Evolutionary conservation across 2,329 filamentous ascomycete species (phyloP).

Genomic region (Colletotrichum sublineola): DNA sequence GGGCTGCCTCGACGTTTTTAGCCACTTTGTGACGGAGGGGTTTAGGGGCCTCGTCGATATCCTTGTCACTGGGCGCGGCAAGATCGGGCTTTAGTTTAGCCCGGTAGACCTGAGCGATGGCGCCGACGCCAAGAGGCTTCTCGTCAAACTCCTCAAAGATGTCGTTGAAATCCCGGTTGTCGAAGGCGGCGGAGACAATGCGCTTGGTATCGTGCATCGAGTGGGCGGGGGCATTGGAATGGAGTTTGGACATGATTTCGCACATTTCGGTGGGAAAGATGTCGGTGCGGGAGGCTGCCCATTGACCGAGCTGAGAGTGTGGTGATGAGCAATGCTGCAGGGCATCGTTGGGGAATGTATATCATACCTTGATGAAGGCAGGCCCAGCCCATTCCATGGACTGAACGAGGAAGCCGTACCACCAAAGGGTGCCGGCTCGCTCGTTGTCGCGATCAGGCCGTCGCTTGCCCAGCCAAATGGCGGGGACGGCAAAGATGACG

Average conservation of each 20-base stretch:
- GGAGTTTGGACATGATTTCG: slow-evolving; percentile 90
- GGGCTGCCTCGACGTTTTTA: slow-evolving; percentile 85
- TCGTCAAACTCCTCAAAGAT: slow-evolving; percentile 98
- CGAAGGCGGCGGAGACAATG: slow-evolving; percentile 86
- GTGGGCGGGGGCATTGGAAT: slow-evolving; percentile 95
- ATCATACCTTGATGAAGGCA: slow-evolving; percentile 92
- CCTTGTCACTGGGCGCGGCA: slow-evolving; percentile 72
- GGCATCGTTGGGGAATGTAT: neutral
- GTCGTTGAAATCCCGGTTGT: slow-evolving; percentile 82
- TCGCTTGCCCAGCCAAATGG: slow-evolving; percentile 81
- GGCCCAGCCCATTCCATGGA: slow-evolving; percentile 95
- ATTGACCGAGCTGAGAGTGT: slow-evolving; percentile 83
- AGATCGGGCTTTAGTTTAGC: slow-evolving; percentile 89
- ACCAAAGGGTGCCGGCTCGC: slow-evolving; percentile 87
- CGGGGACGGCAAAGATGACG: slow-evolving; percentile 83
- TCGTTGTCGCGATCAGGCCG: slow-evolving; percentile 77
- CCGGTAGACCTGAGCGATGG: slow-evolving; percentile 98
- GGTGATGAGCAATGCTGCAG: neutral
- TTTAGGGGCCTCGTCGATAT: slow-evolving; percentile 64
- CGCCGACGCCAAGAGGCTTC: slow-evolving; percentile 89
- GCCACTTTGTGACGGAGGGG: slow-evolving; percentile 75
- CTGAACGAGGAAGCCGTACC: slow-evolving; percentile 89
- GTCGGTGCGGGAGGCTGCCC: slow-evolving; percentile 95
- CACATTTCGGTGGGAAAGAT: slow-evolving; percentile 97
- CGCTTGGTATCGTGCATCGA: slow-evolving; percentile 83